Conservation (phyloP, 2,329 filamentous ascomycete species). For the Colletotrichum neosansevieriae region DNA sequence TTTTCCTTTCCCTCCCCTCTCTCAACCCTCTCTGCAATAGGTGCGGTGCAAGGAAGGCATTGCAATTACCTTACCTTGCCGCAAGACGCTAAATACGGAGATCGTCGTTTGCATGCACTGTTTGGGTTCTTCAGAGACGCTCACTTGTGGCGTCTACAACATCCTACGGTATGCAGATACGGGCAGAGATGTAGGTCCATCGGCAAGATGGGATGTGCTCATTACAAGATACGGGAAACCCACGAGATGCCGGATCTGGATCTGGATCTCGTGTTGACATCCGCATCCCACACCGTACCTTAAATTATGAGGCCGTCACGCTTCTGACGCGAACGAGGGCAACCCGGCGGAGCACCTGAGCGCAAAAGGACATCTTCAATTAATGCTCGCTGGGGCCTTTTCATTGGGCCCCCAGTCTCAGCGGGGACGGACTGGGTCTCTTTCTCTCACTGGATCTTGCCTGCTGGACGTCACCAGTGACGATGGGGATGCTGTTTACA, state of each 20-base stretch:
- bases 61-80: conserved; percentile 23
- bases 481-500: conserved; percentile 32
- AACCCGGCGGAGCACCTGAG: conserved; percentile 6
- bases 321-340: conserved; percentile 6
- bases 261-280: too few species aligned
- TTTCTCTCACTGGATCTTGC: conserved; percentile 26
- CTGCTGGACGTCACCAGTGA: conserved; percentile 15
- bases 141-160: conserved; percentile 29
- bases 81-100: conserved; percentile 30
- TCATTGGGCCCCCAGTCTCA: conserved; percentile 16
- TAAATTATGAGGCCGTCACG: conserved; percentile 2
- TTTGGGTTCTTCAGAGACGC: conserved; percentile 40
- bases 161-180: conserved; percentile 1
- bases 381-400: conserved; percentile 23
- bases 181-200: neutral
- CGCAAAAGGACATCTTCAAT: conserved; percentile 17
- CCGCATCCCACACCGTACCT: too few species aligned
- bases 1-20: too few species aligned
- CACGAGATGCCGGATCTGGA: too few species aligned
- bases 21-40: neutral
- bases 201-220: neutral
- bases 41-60: conserved; percentile 20
- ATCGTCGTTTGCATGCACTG: conserved; percentile 35
- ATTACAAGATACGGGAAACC: conserved; percentile 6
- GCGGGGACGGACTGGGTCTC: conserved; percentile 12